Evolutionary conservation across 495 filamentous ascomycete species (phyloP), one percentile per base, ranked within the genome.

Genomic region (Daldinia grandis): DNA sequence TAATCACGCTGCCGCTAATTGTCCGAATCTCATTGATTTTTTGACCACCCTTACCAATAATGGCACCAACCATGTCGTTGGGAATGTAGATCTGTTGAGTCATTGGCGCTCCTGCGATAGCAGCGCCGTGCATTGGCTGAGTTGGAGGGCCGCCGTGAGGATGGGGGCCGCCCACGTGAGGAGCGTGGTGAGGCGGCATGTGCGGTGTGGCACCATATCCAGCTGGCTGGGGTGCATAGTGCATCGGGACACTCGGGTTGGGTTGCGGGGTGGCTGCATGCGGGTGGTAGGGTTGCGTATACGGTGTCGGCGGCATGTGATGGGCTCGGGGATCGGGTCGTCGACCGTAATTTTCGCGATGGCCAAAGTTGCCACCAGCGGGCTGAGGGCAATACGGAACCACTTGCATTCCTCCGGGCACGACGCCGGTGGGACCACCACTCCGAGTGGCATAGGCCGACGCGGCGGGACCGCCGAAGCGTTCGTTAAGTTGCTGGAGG

Each of bases 1-100:
- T 99, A 78, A 99, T 99, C 12, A 98, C 95, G 80, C 95, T 98
- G 67, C 96, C 96, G 74, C 92, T 96, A 72, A 99, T 87, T 73
- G 96, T 93, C 62, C 95, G 89, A 67, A 99, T 99, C 82, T 99
- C 95, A 77, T 99, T 99, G 85, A 99, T 99, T 88, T 99, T 99
- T 25, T 93, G 92, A 67, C 95, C 95, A 62, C 95, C 96, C 83
- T 99, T 99, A 65, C 95, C 95, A 74, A 99, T 99, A 74, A 99
- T 99, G 53, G 95, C 95, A 55, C 95, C 95, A 58, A 99, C 95
- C 95, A 99, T 99, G 76, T 99, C 95, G 79, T 99, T 99, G 49
- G 95, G 95, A 76, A 99, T 99, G 81, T 90, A 99, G 71, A 99
- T 99, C 80, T 99, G 95, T 77, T 99, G 95, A 1, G 95, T 99